Base-by-base conservation (phyloP, 1,284 basidiomycete genomes). In the Apiotrichum mycotoxinovorans region DNA sequence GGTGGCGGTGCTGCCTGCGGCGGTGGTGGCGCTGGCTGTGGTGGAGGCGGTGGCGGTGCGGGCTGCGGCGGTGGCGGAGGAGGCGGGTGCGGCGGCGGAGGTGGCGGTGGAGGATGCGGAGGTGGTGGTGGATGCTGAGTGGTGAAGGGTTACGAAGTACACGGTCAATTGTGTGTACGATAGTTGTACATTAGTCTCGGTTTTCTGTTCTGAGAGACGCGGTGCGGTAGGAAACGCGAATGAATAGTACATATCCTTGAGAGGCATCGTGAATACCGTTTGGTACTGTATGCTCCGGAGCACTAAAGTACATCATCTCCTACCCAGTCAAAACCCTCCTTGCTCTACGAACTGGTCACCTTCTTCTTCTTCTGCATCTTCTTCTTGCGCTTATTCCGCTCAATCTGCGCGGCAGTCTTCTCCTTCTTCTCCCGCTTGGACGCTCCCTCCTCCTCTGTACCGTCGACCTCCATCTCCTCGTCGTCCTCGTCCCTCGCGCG, bases 321-420 rank as follows among this genome's bases (percentile, higher is more conserved):
- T n/a, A n/a, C n/a, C n/a, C n/a, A n/a, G n/a, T n/a, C n/a, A n/a
- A n/a, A n/a, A 30, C 12, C 30, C 18, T 27, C 27, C 26, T 14
- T 27, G 30, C 11, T 23, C 5, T 18, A 12, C 42, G 37, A 45
- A 10, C 34, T 20, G 25, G 23, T 51, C 58, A 57, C 46, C 60
- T 69, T 69, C 58, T 75, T 37, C 49, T 51, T 47, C 57, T 58
- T 30, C 30, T 30, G 30, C 30, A 30, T n/a, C n/a, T n/a, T 47
- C 58, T 69, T 69, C 58, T 74, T 71, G 35, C 53, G 58, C 54
- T 66, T 57, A 65, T 74, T 75, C 67, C 73, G 58, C 56, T 73
- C 70, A 26, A 63, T 41, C 57, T 75, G 73, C 11, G 73, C 73
- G 41, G 49, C 59, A 62, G 70, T 71, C 44, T 66, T 41, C 44